phyloP scores from a whole-genome alignment of 345 rosid species.

The Moricandia arvensis region DNA sequence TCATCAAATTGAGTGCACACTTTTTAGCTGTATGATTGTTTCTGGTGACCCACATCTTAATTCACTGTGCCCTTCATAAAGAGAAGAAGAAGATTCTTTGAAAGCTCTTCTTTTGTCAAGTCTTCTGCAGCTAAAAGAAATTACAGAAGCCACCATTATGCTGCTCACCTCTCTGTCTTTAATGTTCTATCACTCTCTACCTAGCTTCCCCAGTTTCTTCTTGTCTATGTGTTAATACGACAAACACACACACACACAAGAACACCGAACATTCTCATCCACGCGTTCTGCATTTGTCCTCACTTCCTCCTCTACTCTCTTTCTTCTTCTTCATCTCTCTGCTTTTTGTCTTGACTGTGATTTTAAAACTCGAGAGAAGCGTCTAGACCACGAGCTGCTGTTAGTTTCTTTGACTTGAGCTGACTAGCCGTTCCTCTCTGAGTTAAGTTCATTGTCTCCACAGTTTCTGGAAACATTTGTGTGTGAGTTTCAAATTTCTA shows the following conservation, averaged over 20 bases:
- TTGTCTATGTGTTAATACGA: conserved; percentile 34
- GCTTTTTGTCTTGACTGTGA: conserved; percentile 5
- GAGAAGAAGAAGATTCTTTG: conserved; percentile 30
- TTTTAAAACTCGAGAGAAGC: conserved; percentile 18
- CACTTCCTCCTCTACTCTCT: background rate
- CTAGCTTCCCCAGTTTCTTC: conserved; percentile 31
- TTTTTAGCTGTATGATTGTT: conserved; percentile 31
- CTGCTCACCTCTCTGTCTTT: conserved; percentile 29
- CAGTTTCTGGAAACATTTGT: conserved; percentile 8
- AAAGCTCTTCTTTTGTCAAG: conserved; percentile 19
- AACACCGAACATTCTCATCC: conserved; percentile 28
- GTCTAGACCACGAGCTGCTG: conserved; percentile 33
- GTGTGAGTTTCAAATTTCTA: background rate
- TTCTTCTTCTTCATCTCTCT: background rate
- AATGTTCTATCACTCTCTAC: conserved; percentile 33
- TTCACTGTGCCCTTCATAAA: conserved; percentile 26
- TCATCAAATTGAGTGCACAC: conserved; percentile 38
- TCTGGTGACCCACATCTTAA: conserved; percentile 33
- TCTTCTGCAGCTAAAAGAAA: background rate
- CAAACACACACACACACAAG: conserved; percentile 20
- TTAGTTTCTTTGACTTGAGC: conserved; percentile 16
- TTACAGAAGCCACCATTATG: conserved; percentile 32
- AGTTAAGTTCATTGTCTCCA: conserved; percentile 2
- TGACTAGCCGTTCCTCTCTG: conserved; percentile 19
- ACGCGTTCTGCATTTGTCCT: conserved; percentile 20